Conservation (phyloP, 495 filamentous ascomycete species). For the Clavariopsis aquatica region DNA sequence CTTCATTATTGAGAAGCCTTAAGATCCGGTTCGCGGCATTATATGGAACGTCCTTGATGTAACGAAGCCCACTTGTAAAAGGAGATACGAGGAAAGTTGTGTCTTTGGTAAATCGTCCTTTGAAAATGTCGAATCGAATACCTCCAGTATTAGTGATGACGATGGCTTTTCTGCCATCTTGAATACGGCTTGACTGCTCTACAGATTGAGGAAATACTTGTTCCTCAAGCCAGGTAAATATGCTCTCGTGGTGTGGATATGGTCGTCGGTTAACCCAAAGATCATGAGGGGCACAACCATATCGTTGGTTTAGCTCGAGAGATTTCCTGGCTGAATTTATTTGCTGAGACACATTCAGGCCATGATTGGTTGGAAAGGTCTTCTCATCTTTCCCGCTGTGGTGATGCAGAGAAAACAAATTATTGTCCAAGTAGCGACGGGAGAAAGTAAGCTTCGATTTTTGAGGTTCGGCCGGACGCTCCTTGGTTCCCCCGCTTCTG, state of each 20-base stretch:
- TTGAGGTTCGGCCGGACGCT: conserved; percentile 40
- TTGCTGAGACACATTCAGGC: conserved; percentile 68
- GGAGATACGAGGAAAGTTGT: conserved; percentile 83
- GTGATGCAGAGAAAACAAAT: conserved; percentile 79
- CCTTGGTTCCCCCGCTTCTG: conserved; percentile 45
- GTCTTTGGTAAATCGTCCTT: conserved; percentile 85
- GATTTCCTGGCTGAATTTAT: conserved; percentile 69
- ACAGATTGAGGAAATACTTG: conserved; percentile 68
- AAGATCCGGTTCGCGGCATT: conserved; percentile 68
- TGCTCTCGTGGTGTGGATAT: conserved; percentile 66
- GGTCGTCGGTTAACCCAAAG: conserved; percentile 76
- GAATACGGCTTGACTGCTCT: conserved; percentile 43
- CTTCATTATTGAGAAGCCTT: conserved; percentile 70
- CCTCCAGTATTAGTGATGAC: conserved; percentile 85
- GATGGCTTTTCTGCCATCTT: conserved; percentile 57
- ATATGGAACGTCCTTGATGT: conserved; percentile 78
- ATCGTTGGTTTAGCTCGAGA: conserved; percentile 69
- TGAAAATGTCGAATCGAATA: conserved; percentile 92
- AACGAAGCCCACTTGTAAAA: conserved; percentile 78
- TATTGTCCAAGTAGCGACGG: conserved; percentile 92
- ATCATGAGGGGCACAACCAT: conserved; percentile 81
- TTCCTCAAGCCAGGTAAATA: conserved; percentile 79
- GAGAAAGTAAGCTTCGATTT: conserved; percentile 59
- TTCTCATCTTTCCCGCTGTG: conserved; percentile 70
- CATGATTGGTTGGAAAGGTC: conserved; percentile 78